Evolutionary conservation across 345 rosid genomes (phyloP).

Genomic region (Citrus maxima): DNA sequence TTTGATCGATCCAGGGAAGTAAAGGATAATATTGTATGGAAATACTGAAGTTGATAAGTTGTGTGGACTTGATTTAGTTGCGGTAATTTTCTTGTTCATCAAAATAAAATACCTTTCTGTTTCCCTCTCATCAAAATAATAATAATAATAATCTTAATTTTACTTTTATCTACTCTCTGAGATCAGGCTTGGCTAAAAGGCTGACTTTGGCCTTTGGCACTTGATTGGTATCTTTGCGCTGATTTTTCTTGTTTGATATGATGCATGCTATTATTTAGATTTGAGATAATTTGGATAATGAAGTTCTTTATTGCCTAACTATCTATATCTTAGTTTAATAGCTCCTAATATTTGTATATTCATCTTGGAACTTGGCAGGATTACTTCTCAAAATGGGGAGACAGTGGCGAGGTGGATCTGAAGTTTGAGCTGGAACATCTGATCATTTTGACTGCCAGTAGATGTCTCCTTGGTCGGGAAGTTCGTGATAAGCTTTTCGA

Average conservation of each 20-base stretch:
- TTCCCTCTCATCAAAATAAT: not conserved
- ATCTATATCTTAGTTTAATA: not conserved
- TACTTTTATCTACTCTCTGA: not conserved
- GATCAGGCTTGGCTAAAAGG: not conserved
- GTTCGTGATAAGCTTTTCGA: slow-evolving; percentile 94
- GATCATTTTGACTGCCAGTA: slow-evolving; percentile 96
- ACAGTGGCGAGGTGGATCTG: slow-evolving; percentile 84
- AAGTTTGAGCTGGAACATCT: slow-evolving; percentile 90
- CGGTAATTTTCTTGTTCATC: not conserved
- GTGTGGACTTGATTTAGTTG: not conserved
- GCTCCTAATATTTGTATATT: slow-evolving; percentile 9
- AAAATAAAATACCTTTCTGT: not conserved
- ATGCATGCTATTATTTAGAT: not conserved
- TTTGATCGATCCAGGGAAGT: not conserved
- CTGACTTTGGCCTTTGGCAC: not conserved
- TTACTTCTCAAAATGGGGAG: slow-evolving; percentile 94
- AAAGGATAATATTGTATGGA: not conserved
- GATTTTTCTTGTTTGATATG: not conserved
- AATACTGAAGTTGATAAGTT: not conserved
- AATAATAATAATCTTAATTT: not conserved
- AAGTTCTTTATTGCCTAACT: not conserved
- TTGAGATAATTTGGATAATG: not conserved
- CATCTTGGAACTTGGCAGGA: slow-evolving; percentile 47
- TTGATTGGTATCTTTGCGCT: not conserved
- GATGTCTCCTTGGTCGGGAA: slow-evolving; percentile 90